These are phyloP conservation scores for Pontederia paniculata DNA, from an alignment of 176 grass and related monocot genomes.

Conservation along the genomic window DNA sequence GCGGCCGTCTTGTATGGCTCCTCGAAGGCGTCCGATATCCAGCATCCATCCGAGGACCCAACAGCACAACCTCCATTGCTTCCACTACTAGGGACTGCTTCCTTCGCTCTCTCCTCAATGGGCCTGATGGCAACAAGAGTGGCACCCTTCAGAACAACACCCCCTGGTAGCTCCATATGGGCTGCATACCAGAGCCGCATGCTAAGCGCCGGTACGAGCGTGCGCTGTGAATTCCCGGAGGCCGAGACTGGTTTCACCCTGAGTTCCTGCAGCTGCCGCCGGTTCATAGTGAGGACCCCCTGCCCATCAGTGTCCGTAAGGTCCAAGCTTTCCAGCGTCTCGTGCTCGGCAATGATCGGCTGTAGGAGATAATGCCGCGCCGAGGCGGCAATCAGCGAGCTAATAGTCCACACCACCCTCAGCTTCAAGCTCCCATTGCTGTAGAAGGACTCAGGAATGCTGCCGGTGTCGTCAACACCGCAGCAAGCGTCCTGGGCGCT, in stretches of 20 bases:
- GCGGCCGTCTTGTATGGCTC: not conserved
- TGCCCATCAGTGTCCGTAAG: not conserved
- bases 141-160: not conserved
- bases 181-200: constrained; percentile 1
- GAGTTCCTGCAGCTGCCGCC: constrained; percentile 2
- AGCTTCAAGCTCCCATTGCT: constrained; percentile 6
- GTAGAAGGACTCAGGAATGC: constrained; percentile 4
- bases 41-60: constrained; percentile 4
- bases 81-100: not conserved
- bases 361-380: constrained; percentile 4
- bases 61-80: too few species aligned
- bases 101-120: not conserved
- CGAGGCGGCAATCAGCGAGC: not conserved
- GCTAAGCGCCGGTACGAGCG: not conserved
- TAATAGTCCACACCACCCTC: constrained; percentile 3
- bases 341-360: not conserved
- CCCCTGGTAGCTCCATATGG: not conserved
- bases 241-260: not conserved
- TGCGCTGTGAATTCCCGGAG: not conserved
- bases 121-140: not conserved
- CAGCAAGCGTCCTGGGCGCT: not conserved
- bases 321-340: constrained; percentile 2
- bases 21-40: not conserved
- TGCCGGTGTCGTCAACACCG: not conserved
- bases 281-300: constrained; percentile 1